Percentiles rank a stretch among this genome's conserved stretches.
Evolutionary conservation across 768 basidiomycete genomes (phyloP).

Genomic region (Boletus vermiculosoides): DNA sequence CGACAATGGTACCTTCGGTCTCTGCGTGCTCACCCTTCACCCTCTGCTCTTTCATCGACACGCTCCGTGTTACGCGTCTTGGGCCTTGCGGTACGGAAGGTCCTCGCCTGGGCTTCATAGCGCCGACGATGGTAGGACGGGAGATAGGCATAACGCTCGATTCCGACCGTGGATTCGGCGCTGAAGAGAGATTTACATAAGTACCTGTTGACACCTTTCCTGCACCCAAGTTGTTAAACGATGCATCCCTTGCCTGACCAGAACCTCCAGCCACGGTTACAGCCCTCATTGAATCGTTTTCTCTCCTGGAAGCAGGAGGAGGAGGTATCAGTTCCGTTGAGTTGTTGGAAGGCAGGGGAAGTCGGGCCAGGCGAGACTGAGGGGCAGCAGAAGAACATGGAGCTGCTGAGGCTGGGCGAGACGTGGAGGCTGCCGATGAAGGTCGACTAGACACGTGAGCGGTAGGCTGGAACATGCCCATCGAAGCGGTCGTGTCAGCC

Average conservation of each 20-base stretch:
- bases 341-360: background rate
- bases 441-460: background rate
- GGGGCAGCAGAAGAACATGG: background rate
- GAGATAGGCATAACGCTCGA: background rate
- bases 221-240: background rate
- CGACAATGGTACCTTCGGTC: background rate
- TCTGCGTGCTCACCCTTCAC: conserved; percentile 1
- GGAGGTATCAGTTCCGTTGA: conserved; percentile 4
- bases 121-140: conserved; percentile 1
- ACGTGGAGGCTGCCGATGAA: conserved; percentile 2
- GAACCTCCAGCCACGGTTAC: background rate
- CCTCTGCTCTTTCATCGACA: conserved; percentile 26
- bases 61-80: conserved; percentile 29
- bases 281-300: background rate
- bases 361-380: conserved; percentile 4
- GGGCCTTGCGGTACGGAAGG: conserved; percentile 8
- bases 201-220: background rate
- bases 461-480: background rate
- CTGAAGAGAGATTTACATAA: background rate
- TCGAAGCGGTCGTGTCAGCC: conserved; percentile 5
- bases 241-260: background rate
- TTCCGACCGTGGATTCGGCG: background rate
- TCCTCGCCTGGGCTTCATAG: conserved; percentile 20
- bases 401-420: background rate
- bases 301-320: background rate